Percentiles rank a stretch among this genome's conserved stretches.
Evolutionary conservation across 805 yeast genomes (phyloP).

Genomic region (Metschnikowia colocasiae): DNA sequence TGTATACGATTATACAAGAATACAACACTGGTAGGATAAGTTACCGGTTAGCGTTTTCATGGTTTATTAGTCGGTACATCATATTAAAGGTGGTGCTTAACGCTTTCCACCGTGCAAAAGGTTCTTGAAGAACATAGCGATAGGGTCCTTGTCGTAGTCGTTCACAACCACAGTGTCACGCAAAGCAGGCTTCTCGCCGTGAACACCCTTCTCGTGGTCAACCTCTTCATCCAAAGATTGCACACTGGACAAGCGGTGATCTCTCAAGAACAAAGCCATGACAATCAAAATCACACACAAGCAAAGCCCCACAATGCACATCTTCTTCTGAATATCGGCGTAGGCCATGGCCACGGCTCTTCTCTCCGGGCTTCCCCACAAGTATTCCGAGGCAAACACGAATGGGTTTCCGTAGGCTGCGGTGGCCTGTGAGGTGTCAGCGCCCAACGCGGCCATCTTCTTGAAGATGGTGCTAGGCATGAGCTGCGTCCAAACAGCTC

Average conservation of each 20-base stretch:
- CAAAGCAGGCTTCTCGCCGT: constrained; percentile 11
- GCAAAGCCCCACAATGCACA: constrained; percentile 52
- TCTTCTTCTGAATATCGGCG: constrained; percentile 54
- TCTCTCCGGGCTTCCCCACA: constrained; percentile 66
- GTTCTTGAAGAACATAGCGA: constrained; percentile 13
- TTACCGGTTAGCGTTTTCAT: too few species aligned
- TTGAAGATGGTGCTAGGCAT: constrained; percentile 44
- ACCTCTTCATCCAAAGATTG: constrained; percentile 26
- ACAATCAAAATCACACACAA: constrained; percentile 52
- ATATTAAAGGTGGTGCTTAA: background rate
- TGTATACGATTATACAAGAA: too few species aligned
- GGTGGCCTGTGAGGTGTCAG: constrained; percentile 28
- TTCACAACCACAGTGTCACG: constrained; percentile 18
- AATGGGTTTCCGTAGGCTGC: constrained; percentile 48
- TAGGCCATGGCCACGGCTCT: constrained; percentile 55
- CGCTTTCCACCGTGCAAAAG: constrained; percentile 10
- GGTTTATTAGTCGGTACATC: background rate
- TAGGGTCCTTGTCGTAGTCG: constrained; percentile 19
- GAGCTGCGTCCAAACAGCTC: constrained; percentile 67
- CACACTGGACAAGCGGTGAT: constrained; percentile 42
- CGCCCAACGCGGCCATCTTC: constrained; percentile 24
- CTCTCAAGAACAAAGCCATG: constrained; percentile 48
- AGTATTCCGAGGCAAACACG: constrained; percentile 41
- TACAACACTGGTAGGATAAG: too few species aligned
- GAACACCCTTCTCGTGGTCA: constrained; percentile 16